Conservation (phyloP, 78 protist species). For the Planoprotostelium fungivorum region DNA sequence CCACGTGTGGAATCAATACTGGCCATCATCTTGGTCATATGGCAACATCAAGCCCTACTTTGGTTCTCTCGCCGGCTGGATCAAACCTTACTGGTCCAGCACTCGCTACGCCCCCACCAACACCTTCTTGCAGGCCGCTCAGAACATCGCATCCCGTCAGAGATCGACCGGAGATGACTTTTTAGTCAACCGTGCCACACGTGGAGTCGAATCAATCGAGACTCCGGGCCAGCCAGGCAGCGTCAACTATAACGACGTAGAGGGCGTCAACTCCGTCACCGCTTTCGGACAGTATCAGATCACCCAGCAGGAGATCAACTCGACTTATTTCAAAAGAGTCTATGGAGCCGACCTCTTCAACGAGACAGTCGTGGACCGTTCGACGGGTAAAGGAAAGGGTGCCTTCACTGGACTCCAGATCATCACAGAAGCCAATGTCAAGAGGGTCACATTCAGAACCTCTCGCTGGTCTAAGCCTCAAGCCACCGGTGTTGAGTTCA, state of each 20-base stretch:
- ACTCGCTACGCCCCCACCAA: neutral
- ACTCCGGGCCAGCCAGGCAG: neutral
- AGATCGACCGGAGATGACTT: neutral
- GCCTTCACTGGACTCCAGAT: neutral
- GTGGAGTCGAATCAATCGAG: neutral
- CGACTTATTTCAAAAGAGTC: neutral
- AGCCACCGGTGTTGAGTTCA: neutral
- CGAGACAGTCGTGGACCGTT: neutral
- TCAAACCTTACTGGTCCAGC: neutral
- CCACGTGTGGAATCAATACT: neutral
- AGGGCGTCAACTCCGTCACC: neutral
- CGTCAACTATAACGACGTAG: neutral
- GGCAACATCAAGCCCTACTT: neutral
- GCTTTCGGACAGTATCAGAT: neutral
- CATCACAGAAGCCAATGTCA: neutral
- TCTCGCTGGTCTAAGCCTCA: neutral
- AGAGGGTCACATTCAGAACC: neutral
- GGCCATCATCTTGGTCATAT: neutral
- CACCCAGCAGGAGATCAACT: neutral
- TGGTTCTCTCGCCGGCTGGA: neutral
- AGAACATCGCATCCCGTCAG: neutral
- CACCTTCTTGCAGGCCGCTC: neutral
- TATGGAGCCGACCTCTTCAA: neutral
- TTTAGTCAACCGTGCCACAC: neutral
- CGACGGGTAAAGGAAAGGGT: neutral